Conservation (phyloP, 768 basidiomycete species). For the Calvatia gigantea region DNA sequence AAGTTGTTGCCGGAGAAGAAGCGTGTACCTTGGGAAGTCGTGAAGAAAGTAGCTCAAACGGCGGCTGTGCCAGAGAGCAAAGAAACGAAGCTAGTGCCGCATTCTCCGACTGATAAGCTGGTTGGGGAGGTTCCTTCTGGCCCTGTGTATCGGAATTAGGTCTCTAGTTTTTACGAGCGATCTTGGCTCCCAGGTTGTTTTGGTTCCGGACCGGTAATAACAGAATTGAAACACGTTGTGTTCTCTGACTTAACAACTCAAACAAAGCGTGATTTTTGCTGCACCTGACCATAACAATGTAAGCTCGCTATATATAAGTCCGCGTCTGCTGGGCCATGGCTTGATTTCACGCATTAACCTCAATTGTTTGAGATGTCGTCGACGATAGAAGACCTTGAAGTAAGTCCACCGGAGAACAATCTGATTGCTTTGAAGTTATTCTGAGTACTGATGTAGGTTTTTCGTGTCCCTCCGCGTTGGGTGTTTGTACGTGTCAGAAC, state of each 20-base stretch:
- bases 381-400: constrained; percentile 1
- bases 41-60: neutral
- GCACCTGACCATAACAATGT: neutral
- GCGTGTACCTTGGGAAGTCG: constrained; percentile 4
- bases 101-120: neutral
- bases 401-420: neutral
- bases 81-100: constrained; percentile 9
- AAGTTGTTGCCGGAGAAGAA: constrained; percentile 5
- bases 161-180: no score
- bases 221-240: neutral
- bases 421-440: neutral
- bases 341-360: no score
- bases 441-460: constrained; percentile 31
- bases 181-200: neutral
- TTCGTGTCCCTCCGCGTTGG: constrained; percentile 72
- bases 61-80: constrained; percentile 7
- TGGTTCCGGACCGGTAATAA: neutral
- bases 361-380: no score
- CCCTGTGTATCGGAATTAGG: neutral
- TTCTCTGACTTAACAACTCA: neutral
- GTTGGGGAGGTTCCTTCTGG: neutral
- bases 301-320: no score
- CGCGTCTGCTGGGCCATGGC: no score
- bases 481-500: constrained; percentile 72
- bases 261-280: neutral